Percentiles rank a stretch among this genome's conserved stretches.
These are phyloP conservation scores for Eimeria sp. DNA, from an alignment of 169 alveolate genomes.

Conservation along the genomic window DNA sequence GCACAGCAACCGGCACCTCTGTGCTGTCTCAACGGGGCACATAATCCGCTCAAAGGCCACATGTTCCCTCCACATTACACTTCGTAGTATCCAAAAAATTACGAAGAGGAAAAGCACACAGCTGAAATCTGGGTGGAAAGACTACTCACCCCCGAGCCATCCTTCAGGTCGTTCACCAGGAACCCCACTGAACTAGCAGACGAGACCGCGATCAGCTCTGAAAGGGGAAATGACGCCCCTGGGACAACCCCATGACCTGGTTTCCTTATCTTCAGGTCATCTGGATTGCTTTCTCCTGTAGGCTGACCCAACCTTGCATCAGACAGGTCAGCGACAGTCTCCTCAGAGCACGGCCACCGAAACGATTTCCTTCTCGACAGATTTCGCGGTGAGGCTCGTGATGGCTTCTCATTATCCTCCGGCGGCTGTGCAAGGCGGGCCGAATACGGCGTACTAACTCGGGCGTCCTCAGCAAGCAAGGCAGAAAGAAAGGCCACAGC, in stretches of 20 bases:
- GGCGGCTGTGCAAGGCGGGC: not conserved
- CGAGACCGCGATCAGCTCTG: slow-evolving; percentile 46
- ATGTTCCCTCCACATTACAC: not conserved
- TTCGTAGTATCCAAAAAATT: not conserved
- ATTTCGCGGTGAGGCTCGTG: not conserved
- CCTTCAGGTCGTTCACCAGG: slow-evolving; percentile 18
- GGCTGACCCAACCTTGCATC: not conserved
- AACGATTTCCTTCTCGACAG: not conserved
- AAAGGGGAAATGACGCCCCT: not conserved
- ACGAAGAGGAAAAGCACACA: not conserved
- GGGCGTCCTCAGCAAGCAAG: slow-evolving; percentile 47
- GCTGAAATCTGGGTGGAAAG: not conserved
- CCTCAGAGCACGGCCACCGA: not conserved
- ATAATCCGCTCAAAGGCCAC: not conserved
- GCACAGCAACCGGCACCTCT: not conserved
- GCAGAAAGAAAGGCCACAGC: slow-evolving; percentile 18
- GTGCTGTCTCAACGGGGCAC: not conserved
- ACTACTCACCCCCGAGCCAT: slow-evolving; percentile 37
- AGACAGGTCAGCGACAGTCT: not conserved
- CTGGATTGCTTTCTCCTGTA: not conserved
- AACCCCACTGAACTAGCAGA: slow-evolving; percentile 13
- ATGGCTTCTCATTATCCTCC: not conserved
- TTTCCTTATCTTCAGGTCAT: not conserved
- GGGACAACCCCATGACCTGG: not conserved
- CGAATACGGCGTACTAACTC: slow-evolving; percentile 29